These are phyloP conservation scores for Xylariaceae sp. DNA, from an alignment of 2,329 filamentous ascomycete genomes.

Conservation along the genomic window DNA sequence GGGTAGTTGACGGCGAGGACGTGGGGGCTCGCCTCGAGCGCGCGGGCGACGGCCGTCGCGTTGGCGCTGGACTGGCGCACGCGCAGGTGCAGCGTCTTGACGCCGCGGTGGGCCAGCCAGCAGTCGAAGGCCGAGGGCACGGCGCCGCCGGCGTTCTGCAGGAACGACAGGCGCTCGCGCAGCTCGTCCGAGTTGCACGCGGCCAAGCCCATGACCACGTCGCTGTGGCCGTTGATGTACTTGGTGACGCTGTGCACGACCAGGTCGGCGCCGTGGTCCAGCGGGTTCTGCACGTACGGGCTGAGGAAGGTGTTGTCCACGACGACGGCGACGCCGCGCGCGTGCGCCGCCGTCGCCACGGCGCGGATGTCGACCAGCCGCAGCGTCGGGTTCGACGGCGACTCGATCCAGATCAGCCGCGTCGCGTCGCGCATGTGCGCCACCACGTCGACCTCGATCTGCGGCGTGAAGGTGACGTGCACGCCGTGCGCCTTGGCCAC, in stretches of 20 bases:
- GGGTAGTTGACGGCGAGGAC: conserved; percentile 94
- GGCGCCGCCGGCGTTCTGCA: conserved; percentile 95
- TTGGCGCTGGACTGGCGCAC: conserved; percentile 79
- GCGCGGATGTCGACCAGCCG: conserved; percentile 87
- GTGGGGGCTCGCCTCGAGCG: conserved; percentile 71
- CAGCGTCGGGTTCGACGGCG: conserved; percentile 88
- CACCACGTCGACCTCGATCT: conserved; percentile 81
- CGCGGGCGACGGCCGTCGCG: conserved; percentile 66
- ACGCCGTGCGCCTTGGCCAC: conserved; percentile 92
- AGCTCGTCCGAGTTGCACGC: conserved; percentile 86
- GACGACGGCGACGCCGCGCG: conserved; percentile 87
- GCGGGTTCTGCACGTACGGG: conserved; percentile 92
- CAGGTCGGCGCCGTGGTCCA: conserved; percentile 91
- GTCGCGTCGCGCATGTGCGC: conserved; percentile 82
- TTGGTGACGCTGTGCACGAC: conserved; percentile 97
- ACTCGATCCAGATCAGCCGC: conserved; percentile 95
- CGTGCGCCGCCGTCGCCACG: conserved; percentile 74
- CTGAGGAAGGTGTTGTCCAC: conserved; percentile 98
- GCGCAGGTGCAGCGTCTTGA: conserved; percentile 93
- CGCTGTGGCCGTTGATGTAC: conserved; percentile 96
- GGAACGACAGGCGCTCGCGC: conserved; percentile 70
- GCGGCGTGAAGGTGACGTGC: conserved; percentile 86
- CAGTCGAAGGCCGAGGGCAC: conserved; percentile 93
- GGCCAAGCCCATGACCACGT: conserved; percentile 95
- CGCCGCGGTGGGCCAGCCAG: conserved; percentile 93